phyloP scores from a whole-genome alignment of 352 stramenopile species.

The Pythium folliculosum region DNA sequence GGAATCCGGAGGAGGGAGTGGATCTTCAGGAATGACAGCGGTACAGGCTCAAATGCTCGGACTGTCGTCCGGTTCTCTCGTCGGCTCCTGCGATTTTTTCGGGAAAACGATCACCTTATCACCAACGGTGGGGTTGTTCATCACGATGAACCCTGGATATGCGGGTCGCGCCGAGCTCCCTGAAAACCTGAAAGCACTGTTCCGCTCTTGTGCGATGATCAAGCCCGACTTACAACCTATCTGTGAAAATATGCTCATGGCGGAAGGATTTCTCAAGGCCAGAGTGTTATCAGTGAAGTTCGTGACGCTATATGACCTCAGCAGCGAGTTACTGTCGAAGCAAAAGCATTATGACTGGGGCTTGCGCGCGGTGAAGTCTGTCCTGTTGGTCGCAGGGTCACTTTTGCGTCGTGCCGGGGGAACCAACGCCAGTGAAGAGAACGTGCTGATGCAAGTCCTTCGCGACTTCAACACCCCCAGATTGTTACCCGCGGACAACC shows the following conservation, averaged over 20 bases:
- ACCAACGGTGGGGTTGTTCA: constrained; percentile 91
- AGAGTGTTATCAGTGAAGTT: constrained; percentile 87
- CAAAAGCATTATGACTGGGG: constrained; percentile 96
- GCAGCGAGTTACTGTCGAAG: constrained; percentile 82
- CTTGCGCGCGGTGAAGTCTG: constrained; percentile 94
- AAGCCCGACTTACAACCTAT: constrained; percentile 90
- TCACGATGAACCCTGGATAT: constrained; percentile 95
- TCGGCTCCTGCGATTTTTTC: constrained; percentile 88
- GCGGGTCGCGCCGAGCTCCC: constrained; percentile 89
- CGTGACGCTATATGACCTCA: constrained; percentile 90
- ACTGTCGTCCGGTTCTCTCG: constrained; percentile 33
- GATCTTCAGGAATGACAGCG: not conserved
- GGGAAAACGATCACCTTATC: constrained; percentile 84
- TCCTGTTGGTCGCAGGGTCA: constrained; percentile 93
- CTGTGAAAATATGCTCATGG: constrained; percentile 96
- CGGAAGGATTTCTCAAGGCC: constrained; percentile 90
- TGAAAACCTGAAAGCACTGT: constrained; percentile 93
- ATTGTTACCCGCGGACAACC: constrained; percentile 90
- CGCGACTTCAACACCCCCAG: constrained; percentile 96
- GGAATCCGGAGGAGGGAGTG: constrained; percentile 14
- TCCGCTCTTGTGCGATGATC: constrained; percentile 93
- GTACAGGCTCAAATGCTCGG: constrained; percentile 17
- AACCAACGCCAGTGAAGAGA: constrained; percentile 69
- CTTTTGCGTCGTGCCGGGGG: constrained; percentile 84
- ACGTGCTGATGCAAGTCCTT: constrained; percentile 95